Conservation (phyloP, 2,329 filamentous ascomycete genomes). For the Colletotrichum sp. region DNA sequence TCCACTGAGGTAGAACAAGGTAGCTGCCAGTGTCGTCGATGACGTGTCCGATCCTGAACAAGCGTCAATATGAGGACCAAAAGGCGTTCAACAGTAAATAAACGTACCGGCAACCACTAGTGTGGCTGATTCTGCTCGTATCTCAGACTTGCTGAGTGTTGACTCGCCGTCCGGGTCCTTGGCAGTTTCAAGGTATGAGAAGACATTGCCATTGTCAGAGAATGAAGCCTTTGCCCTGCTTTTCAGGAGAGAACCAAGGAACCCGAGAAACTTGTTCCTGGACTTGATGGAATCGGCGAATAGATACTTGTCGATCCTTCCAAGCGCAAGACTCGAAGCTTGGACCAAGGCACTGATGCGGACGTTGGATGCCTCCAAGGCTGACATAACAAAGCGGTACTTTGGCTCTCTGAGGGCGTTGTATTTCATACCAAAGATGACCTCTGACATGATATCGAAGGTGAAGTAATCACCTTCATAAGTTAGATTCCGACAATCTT, state of each 20-base stretch:
- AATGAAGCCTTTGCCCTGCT: constrained; percentile 14
- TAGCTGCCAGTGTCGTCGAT: constrained; percentile 37
- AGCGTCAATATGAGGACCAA: neutral
- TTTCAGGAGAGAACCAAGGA: constrained; percentile 18
- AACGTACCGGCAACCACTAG: constrained; percentile 32
- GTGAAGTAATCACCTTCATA: neutral
- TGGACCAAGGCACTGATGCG: constrained; percentile 22
- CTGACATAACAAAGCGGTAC: constrained; percentile 19
- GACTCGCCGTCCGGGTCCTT: constrained; percentile 48
- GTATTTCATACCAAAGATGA: neutral
- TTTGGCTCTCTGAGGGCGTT: neutral
- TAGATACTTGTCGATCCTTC: neutral
- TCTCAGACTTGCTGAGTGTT: constrained; percentile 37
- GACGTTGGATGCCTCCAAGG: constrained; percentile 25
- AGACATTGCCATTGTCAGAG: constrained; percentile 48
- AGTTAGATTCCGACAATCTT: neutral
- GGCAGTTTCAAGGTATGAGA: constrained; percentile 51
- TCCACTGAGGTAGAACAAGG: constrained; percentile 42
- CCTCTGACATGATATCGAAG: constrained; percentile 1
- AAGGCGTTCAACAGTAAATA: neutral
- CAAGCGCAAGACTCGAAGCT: neutral
- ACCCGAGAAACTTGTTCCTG: neutral
- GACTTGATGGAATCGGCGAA: neutral
- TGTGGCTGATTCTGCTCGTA: constrained; percentile 45
- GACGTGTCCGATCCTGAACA: constrained; percentile 41